These are phyloP conservation scores for Melastoma malabathricum DNA, from an alignment of 345 rosid genomes.

Conservation along the genomic window DNA sequence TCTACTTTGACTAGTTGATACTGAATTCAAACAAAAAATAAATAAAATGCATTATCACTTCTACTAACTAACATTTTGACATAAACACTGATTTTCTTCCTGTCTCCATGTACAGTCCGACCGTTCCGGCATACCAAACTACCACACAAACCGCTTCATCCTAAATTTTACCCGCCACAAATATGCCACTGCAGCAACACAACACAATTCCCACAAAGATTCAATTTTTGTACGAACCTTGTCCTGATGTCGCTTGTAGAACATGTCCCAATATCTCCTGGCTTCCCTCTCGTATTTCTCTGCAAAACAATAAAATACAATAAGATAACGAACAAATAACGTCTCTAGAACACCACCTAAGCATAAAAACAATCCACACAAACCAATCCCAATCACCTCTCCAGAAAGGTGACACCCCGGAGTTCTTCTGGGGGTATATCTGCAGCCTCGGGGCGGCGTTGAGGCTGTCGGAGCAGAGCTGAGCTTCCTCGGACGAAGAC, in stretches of 20 bases:
- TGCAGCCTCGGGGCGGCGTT: constrained; percentile 30
- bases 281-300: constrained; percentile 85
- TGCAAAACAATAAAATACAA: constrained; percentile 11
- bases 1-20: too few species aligned
- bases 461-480: constrained; percentile 16
- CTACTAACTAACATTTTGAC: too few species aligned
- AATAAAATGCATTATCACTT: too few species aligned
- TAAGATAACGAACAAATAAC: neutral
- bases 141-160: too few species aligned
- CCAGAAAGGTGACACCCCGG: constrained; percentile 67
- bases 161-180: too few species aligned
- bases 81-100: too few species aligned
- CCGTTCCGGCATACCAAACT: too few species aligned
- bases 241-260: constrained; percentile 78
- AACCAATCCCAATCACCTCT: constrained; percentile 68
- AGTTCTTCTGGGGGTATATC: constrained; percentile 43
- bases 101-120: too few species aligned
- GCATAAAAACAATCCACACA: constrained; percentile 1
- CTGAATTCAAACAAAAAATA: too few species aligned
- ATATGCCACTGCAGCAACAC: neutral
- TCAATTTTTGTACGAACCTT: constrained; percentile 19
- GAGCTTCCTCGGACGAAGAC: constrained; percentile 14
- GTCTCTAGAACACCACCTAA: neutral
- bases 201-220: neutral
- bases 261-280: constrained; percentile 79